Base-by-base conservation (phyloP, 78 protist species). In the Dictyostelium intermedium region DNA sequence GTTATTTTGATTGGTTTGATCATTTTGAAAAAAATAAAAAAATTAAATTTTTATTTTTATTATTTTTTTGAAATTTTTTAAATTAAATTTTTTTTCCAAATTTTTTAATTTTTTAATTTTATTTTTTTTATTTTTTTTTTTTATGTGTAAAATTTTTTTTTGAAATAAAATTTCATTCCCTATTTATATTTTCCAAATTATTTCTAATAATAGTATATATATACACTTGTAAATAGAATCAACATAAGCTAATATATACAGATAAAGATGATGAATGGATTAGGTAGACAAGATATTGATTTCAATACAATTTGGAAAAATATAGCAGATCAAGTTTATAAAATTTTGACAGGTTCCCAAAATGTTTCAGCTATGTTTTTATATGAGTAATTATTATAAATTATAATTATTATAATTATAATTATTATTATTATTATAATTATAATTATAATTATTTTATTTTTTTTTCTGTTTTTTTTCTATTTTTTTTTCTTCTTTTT, bases 271-370 rank as follows among this genome's bases (percentile, higher is more conserved):
- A 70, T 70, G 77, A 70, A 70, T 70, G 84, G 85, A 23, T 53
- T 81, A n/a, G 35, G 69, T 8, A 32, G 92, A 78, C 81, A 87
- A 34, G 32, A 37, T 3, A 78, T 83, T 79, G 95, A 91, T 41
- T 83, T 91, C 35, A 69, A 91, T 43, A 45, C 39, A 37, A 91
- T 32, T 35, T 91, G 91, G 91, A 70, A 56, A 16, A 47, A 66
- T 11, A 35, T 83, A 43, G 30, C 47, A 25, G 61, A 78, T 20
- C 84, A 83, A 56, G 70, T 87, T 72, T 78, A n/a, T 16, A 18
- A 8, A 30, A 39, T 87, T n/a, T 78, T 87, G 18, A 63, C 76
- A 25, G 92, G 85, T 60, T 25, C 18, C 2, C 56, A 60, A 23
- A 66, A n/a, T 78, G 61, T 87, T 30, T 77, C 60, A 1, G 50